Base-by-base conservation (phyloP, 768 basidiomycete species). In the Thelephora ganbajun region DNA sequence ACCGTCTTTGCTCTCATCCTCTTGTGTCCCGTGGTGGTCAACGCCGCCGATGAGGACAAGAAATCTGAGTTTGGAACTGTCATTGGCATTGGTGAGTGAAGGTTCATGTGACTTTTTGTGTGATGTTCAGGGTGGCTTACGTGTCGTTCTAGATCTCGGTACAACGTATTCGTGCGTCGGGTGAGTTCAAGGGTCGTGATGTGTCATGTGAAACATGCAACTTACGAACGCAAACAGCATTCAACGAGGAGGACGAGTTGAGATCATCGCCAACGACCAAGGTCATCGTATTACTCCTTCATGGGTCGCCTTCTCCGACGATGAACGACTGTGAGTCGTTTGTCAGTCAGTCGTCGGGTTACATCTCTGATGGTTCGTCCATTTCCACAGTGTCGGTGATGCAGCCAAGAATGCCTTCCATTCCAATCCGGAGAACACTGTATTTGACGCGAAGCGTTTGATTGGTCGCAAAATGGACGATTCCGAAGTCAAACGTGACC, bases 151-250 rank as follows among this genome's bases (percentile, higher is more conserved):
- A 85, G 90, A 94, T 72, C 70, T 94, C 69, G 91, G 91, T 69
- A 96, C 91, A 54, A 90, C 87, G 75, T 87, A 96, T 69, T 96
- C 92, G 53, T 96, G 92, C 70, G 93, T 97, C 59, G 92, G 86
- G 88, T 89, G 52, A 63, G 84, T 72, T n/a, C 18, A 14, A 7
- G 9, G 39, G 12, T 18, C 39, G 12, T 41, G 18, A 41, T 41
- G 26, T 41, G 2, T 0, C 5, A 46, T 7, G 19, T 7, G 22
- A 2, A 46, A 0, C 35, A 6, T 23, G 47, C 16, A 16, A 14
- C 43, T 30, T 30, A 30, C 26, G 23, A 50, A 54, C n/a, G 54
- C 18, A 11, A 35, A 1, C 45, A 62, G 64, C 56, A 62, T 66
- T 43, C 63, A 64, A 51, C 60, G 59, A 7, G 63, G 61, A 1